Conservation (phyloP, 805 yeast genomes). For the Pichia scutulata region DNA sequence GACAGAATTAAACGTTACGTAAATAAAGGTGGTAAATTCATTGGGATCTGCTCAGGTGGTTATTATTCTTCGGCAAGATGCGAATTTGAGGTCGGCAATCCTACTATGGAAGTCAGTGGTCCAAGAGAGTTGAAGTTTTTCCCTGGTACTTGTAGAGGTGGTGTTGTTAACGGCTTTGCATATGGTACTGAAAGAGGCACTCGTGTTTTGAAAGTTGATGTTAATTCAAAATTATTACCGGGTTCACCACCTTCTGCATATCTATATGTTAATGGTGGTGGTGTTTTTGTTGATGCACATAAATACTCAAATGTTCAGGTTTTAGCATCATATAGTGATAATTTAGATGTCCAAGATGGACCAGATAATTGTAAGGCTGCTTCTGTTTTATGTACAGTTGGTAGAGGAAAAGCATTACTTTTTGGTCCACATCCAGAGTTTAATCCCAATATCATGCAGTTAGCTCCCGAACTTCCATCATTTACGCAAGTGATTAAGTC, state of each 20-base stretch:
- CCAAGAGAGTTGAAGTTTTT: slow-evolving; percentile 72
- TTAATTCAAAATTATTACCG: slow-evolving; percentile 29
- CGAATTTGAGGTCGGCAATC: slow-evolving; percentile 78
- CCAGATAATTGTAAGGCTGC: slow-evolving; percentile 48
- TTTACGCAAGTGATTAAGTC: slow-evolving; percentile 31
- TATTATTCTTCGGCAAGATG: slow-evolving; percentile 69
- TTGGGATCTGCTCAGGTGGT: slow-evolving; percentile 96
- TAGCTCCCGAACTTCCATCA: slow-evolving; percentile 15
- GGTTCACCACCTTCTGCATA: slow-evolving; percentile 23
- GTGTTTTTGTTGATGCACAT: slow-evolving; percentile 71
- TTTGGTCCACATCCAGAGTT: slow-evolving; percentile 92
- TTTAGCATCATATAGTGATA: slow-evolving; percentile 58
- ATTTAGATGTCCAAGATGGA: slow-evolving; percentile 40
- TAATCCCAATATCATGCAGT: slow-evolving; percentile 43
- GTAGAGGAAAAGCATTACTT: slow-evolving; percentile 68
- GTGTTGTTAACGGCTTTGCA: slow-evolving; percentile 71
- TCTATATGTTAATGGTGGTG: slow-evolving; percentile 84
- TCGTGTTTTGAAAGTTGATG: slow-evolving; percentile 42
- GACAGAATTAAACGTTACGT: slow-evolving; percentile 54
- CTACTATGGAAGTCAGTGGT: slow-evolving; percentile 73
- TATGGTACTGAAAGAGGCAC: slow-evolving; percentile 78
- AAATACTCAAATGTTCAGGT: slow-evolving; percentile 55
- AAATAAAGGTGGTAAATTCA: slow-evolving; percentile 66
- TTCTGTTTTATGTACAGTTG: slow-evolving; percentile 57
- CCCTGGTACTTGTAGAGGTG: slow-evolving; percentile 79